A percentile compares a stretch with the other conserved stretches of the same genome.
phyloP scores from a whole-genome alignment of 2,329 filamentous ascomycete genomes.

The Teratosphaeria gauchensis region DNA sequence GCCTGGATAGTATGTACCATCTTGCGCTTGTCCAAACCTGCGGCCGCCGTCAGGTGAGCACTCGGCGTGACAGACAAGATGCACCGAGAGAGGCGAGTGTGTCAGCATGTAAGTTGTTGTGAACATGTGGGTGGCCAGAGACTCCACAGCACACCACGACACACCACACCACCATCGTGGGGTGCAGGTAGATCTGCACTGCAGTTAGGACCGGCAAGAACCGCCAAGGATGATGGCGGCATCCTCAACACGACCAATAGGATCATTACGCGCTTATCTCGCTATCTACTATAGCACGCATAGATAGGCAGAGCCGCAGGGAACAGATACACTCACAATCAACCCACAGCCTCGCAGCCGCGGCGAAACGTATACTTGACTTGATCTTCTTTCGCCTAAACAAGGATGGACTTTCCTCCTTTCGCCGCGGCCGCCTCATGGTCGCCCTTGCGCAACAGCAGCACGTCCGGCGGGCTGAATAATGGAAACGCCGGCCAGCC shows the following conservation, averaged over 20 bases:
- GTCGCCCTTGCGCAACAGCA: neutral
- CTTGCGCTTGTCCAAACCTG: neutral
- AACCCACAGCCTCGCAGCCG: neutral
- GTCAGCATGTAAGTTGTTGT: neutral
- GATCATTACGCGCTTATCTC: neutral
- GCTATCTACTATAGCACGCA: neutral
- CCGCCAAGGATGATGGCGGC: neutral
- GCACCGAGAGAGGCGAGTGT: neutral
- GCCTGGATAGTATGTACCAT: neutral
- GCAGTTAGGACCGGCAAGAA: neutral
- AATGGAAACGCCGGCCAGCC: conserved; percentile 2
- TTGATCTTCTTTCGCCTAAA: neutral
- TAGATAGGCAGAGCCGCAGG: neutral
- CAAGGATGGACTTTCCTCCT: neutral
- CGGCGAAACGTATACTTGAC: neutral
- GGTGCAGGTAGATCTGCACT: neutral
- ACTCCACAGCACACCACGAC: neutral
- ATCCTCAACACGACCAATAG: neutral
- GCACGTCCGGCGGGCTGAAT: neutral
- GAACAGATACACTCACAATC: neutral
- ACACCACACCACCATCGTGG: neutral
- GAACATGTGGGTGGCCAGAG: neutral
- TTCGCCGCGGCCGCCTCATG: neutral
- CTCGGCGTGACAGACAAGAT: neutral
- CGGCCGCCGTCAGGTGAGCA: neutral